Conservation (phyloP, 1,284 basidiomycete genomes). For the Sphagnurus paluster region DNA sequence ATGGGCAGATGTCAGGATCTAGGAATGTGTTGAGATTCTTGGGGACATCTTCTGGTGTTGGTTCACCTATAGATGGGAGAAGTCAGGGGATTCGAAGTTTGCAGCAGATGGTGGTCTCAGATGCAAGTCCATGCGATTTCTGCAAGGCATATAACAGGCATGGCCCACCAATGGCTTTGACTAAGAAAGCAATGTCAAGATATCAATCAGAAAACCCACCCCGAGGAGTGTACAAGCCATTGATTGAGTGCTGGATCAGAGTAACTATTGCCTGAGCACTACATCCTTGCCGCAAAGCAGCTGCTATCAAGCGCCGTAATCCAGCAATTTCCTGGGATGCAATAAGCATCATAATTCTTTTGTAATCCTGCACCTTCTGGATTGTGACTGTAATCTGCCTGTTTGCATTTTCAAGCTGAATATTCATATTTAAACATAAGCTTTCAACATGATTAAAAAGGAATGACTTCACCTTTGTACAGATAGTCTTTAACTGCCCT, state of each 20-base stretch:
- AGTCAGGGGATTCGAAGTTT: not conserved
- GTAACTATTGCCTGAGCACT: not conserved
- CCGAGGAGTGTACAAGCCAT: not conserved
- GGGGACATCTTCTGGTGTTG: not conserved
- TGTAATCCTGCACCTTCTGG: not conserved
- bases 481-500: too few relatives aligned
- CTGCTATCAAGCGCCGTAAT: not conserved
- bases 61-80: not conserved
- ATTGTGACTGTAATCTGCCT: too few relatives aligned
- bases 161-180: not conserved
- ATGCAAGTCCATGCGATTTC: not conserved
- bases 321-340: not conserved
- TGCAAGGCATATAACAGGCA: not conserved
- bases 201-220: not conserved
- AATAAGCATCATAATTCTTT: not conserved
- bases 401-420: too few relatives aligned
- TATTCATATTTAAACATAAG: too few relatives aligned
- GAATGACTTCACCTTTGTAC: too few relatives aligned
- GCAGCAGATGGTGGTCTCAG: not conserved
- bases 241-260: not conserved
- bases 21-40: not conserved
- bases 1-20: not conserved
- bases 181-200: not conserved
- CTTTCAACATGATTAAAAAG: too few relatives aligned
- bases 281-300: not conserved